Evolutionary conservation across 805 yeast species (phyloP).

Genomic region (Metschnikowia proteae): DNA sequence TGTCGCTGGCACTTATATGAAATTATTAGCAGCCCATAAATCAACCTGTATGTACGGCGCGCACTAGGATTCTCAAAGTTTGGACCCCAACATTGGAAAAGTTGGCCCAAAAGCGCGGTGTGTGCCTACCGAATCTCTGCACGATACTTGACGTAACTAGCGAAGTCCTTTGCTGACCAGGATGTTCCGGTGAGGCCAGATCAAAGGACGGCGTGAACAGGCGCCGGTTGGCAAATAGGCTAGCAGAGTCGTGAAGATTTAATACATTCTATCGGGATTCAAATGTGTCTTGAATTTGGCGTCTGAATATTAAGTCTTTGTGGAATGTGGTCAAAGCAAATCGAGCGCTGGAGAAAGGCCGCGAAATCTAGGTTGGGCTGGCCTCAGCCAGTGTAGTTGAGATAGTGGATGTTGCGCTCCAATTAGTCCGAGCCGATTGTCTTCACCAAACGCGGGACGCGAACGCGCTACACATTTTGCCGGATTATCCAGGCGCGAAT

Average conservation of each 20-base stretch:
- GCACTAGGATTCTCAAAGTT: conserved; percentile 8
- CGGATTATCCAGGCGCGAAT: not conserved
- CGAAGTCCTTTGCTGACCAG: not conserved
- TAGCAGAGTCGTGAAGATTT: too few relatives aligned
- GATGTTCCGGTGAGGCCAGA: not conserved
- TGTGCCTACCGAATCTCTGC: conserved; percentile 15
- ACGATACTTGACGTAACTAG: conserved; percentile 16
- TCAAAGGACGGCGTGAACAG: not conserved
- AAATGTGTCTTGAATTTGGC: too few relatives aligned
- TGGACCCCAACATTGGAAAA: conserved; percentile 19
- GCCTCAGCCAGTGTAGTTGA: not conserved
- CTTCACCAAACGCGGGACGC: not conserved
- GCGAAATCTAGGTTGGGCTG: not conserved
- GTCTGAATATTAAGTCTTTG: too few relatives aligned
- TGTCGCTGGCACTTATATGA: conserved; percentile 11
- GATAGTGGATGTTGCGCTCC: not conserved
- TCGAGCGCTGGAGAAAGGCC: not conserved
- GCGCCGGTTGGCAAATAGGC: not conserved
- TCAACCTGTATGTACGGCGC: conserved; percentile 8
- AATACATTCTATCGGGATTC: too few relatives aligned
- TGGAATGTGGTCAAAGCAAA: not conserved
- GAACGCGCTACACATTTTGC: not conserved
- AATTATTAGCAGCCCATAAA: conserved; percentile 9
- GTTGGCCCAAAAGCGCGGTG: conserved; percentile 20
- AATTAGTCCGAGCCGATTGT: not conserved